Conservation (phyloP, 768 basidiomycete genomes). For the Russula lepida region DNA sequence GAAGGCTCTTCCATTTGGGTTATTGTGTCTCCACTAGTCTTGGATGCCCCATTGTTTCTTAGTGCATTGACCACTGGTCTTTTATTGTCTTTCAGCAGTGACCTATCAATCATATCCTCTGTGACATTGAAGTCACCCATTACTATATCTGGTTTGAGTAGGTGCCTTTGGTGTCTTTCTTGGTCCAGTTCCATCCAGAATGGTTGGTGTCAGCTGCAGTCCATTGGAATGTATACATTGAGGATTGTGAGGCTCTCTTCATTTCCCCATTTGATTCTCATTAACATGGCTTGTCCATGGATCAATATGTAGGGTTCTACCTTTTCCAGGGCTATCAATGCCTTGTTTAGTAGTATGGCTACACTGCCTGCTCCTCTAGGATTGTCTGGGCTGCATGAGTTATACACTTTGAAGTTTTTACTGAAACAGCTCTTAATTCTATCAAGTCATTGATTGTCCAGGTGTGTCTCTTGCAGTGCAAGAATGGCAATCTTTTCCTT, state of each 20-base stretch:
- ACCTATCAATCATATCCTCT: not conserved
- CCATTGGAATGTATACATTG: constrained; percentile 24
- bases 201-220: not conserved
- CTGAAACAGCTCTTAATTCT: not conserved
- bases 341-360: too few species aligned
- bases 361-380: too few species aligned
- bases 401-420: not conserved
- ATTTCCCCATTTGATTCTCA: constrained; percentile 18
- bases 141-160: not conserved
- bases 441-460: not conserved
- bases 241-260: not conserved
- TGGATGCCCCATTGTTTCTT: too few species aligned
- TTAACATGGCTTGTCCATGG: not conserved
- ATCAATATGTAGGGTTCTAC: too few species aligned
- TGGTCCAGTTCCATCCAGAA: constrained; percentile 17
- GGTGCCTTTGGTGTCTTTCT: not conserved
- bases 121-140: constrained; percentile 5
- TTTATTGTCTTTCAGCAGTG: not conserved
- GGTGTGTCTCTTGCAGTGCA: not conserved
- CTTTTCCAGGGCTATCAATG: too few species aligned
- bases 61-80: too few species aligned
- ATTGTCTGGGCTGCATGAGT: too few species aligned
- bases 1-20: too few species aligned
- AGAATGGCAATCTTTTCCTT: not conserved
- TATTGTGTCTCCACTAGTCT: too few species aligned